A percentile compares a stretch with the other conserved stretches of the same genome.
phyloP scores from a whole-genome alignment of 768 basidiomycete species.

The Rickenella mellea region DNA sequence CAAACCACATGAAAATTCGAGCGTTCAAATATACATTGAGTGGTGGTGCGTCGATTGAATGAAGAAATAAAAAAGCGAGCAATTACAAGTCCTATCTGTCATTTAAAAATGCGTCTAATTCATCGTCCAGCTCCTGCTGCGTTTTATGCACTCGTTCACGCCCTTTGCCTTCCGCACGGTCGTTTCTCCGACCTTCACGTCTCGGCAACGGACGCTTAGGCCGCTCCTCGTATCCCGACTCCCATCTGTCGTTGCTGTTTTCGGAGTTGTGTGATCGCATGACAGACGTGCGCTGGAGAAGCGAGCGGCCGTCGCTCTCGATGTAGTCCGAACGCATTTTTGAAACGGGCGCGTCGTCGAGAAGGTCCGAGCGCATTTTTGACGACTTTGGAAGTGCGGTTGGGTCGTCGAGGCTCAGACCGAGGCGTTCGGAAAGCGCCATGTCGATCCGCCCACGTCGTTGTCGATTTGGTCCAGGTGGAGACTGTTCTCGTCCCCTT shows the following conservation, averaged over 20 bases:
- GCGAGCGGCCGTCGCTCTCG: slow-evolving; percentile 36
- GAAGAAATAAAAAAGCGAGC: too few relatives aligned
- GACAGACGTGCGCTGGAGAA: slow-evolving; percentile 46
- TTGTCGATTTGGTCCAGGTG: background rate
- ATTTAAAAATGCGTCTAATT: slow-evolving; percentile 70
- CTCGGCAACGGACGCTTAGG: background rate
- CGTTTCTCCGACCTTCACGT: slow-evolving; percentile 4
- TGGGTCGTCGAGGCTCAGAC: slow-evolving; percentile 40
- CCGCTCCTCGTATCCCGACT: slow-evolving; percentile 13
- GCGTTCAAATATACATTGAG: background rate
- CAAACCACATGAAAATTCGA: too few relatives aligned
- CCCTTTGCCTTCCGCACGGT: slow-evolving; percentile 17
- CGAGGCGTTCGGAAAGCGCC: background rate
- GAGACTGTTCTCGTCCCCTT: background rate
- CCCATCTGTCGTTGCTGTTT: slow-evolving; percentile 30
- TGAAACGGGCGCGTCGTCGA: slow-evolving; percentile 36
- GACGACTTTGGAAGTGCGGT: background rate
- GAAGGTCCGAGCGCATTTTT: background rate
- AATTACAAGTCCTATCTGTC: too few relatives aligned
- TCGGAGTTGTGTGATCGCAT: slow-evolving; percentile 28
- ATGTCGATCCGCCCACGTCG: background rate
- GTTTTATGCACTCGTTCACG: slow-evolving; percentile 41
- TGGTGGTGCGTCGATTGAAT: slow-evolving; percentile 15
- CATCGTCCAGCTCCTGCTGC: slow-evolving; percentile 73
- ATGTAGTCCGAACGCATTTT: slow-evolving; percentile 66